Evolutionary conservation across 2,329 filamentous ascomycete species (phyloP).

Genomic region (Exophiala sideris): DNA sequence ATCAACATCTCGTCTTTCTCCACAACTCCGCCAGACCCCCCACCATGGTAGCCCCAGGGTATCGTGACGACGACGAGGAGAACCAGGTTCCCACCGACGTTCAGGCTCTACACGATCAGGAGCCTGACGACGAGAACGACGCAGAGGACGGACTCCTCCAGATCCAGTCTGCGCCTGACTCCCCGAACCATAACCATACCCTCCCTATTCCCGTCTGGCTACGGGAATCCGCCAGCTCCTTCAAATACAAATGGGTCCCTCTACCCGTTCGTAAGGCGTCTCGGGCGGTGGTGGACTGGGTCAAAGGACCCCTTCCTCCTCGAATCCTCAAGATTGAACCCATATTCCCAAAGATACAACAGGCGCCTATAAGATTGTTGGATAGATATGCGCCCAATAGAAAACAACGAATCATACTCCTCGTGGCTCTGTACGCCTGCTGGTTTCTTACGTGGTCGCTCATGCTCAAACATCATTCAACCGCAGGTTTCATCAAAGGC

Average conservation of each 20-base stretch:
- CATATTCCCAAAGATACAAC: slow-evolving; percentile 45
- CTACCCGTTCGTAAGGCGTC: slow-evolving; percentile 43
- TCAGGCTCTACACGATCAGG: slow-evolving; percentile 36
- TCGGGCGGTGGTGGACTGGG: slow-evolving; percentile 43
- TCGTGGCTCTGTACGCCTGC: slow-evolving; percentile 42
- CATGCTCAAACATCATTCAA: slow-evolving; percentile 44
- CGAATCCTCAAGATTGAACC: slow-evolving; percentile 45
- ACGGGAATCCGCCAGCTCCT: slow-evolving; percentile 46
- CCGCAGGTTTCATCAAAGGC: slow-evolving; percentile 47
- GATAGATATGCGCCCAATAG: slow-evolving; percentile 45
- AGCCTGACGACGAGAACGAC: slow-evolving; percentile 34
- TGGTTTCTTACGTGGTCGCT: slow-evolving; percentile 50
- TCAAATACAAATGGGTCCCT: slow-evolving; percentile 48
- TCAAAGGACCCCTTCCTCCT: slow-evolving; percentile 48
- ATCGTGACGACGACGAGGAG: slow-evolving; percentile 28
- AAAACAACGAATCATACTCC: slow-evolving; percentile 43
- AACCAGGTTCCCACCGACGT: slow-evolving; percentile 20
- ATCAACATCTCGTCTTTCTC: too few species aligned
- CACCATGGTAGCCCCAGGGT: slow-evolving; percentile 10
- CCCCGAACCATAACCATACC: slow-evolving; percentile 15
- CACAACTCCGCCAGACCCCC: too few species aligned
- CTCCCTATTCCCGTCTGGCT: slow-evolving; percentile 45
- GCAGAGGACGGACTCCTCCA: slow-evolving; percentile 34
- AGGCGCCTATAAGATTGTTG: slow-evolving; percentile 43
- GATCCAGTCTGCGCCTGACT: slow-evolving; percentile 25